Evolutionary conservation across 1,284 basidiomycete species (phyloP), one percentile per base, ranked within the genome.

Genomic region (Omphalotus olearius): DNA sequence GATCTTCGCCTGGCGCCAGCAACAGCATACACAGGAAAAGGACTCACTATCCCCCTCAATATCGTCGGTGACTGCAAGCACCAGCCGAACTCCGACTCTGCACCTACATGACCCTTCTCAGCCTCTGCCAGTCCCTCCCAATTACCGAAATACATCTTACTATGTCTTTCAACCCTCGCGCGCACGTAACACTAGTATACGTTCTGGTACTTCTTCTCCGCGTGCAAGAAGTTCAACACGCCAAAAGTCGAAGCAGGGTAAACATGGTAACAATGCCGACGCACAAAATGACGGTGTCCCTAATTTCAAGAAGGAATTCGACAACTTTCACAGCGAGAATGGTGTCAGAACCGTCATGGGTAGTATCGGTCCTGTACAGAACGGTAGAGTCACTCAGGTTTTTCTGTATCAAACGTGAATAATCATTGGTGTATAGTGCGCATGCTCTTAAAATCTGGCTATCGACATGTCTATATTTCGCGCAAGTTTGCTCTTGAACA

Each of bases 401-500:
- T 39, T 30, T 49, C 44, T 37, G 25, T 44, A 42, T 39, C 40
- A 28, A 43, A 39, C 51, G 40, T 41, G 43, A 63, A n/a, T 49
- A 40, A 43, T 17, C 30, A 5, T n/a, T 44, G 39, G 23, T 9
- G 17, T 46, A 1, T 56, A 92, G 91, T 94, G 0, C 84, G 91
- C 11, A 97, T 98, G 93, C 76, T 94, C 30, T 78, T 98, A 61
- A 96, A 94, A 72, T 79, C 82, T n/a, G 95, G 96, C 4, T 91
- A 99, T 69, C 78, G 92, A 23, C 86, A 96, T 62, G 94, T 98
- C 50, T 99, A 99, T 69, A 88, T 99, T 55, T 96, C 93, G 17
- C 82, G 96, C 55, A 87, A 88, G 64, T 99, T 99, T 65, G 97
- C 96, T 0, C 74, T 88, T 57, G 82, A 85, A 60, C 85, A 98